Conservation (phyloP, 257 asterid species). For the Vinca minor region DNA sequence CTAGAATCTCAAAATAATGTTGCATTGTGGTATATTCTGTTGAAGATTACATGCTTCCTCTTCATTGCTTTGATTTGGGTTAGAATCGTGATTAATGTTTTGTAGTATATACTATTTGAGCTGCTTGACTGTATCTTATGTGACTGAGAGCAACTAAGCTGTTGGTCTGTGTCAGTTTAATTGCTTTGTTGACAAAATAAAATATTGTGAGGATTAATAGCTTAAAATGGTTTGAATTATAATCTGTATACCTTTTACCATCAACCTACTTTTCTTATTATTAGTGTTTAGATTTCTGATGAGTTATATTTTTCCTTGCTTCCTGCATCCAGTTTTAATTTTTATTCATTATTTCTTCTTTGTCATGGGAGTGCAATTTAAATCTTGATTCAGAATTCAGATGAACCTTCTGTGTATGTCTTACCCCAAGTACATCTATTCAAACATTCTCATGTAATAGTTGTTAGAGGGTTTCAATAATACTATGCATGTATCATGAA, state of each 20-base stretch:
- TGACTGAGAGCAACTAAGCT: not conserved
- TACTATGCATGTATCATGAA: no score
- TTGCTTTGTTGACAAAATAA: not conserved
- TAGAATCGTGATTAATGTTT: not conserved
- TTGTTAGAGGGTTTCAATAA: not conserved
- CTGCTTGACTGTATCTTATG: not conserved
- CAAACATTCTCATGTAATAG: not conserved
- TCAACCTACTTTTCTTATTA: not conserved
- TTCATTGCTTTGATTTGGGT: not conserved
- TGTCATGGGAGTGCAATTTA: not conserved
- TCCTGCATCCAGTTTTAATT: not conserved
- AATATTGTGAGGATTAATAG: not conserved
- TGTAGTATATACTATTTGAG: not conserved
- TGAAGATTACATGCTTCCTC: not conserved
- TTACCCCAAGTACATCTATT: not conserved
- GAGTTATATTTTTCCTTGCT: not conserved
- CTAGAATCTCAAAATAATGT: not conserved
- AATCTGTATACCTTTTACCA: not conserved
- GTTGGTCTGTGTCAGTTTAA: not conserved
- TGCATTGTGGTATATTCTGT: not conserved
- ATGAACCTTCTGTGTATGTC: not conserved
- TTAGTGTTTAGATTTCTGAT: not conserved
- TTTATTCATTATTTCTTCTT: no score
- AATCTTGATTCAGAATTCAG: slow-evolving; percentile 1
- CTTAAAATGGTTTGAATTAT: no score